These are phyloP conservation scores for Blakeslea trispora DNA, from an alignment of 371 early-diverging fungal species.

Conservation along the genomic window DNA sequence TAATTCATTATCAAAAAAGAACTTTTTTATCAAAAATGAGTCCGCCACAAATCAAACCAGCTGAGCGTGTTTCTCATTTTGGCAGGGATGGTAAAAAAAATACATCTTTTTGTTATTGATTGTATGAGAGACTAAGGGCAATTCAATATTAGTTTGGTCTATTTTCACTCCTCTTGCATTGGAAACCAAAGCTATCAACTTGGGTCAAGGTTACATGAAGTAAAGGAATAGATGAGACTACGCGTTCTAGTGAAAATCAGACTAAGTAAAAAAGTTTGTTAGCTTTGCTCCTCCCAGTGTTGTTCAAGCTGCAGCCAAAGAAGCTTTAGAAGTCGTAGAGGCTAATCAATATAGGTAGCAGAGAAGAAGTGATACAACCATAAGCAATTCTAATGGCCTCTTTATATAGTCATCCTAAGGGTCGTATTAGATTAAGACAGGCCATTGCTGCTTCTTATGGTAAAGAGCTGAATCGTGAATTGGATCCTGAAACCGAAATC, in stretches of 20 bases:
- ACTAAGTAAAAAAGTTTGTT: background rate
- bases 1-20: too few species aligned
- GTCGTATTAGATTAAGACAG: slow-evolving; percentile 78
- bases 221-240: slow-evolving; percentile 22
- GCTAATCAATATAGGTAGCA: slow-evolving; percentile 80
- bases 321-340: slow-evolving; percentile 63
- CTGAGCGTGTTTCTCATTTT: slow-evolving; percentile 44
- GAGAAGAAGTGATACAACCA: background rate
- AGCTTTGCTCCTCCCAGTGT: slow-evolving; percentile 89
- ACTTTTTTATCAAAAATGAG: slow-evolving; percentile 1
- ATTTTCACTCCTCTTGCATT: slow-evolving; percentile 88
- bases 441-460: slow-evolving; percentile 80
- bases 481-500: slow-evolving; percentile 84
- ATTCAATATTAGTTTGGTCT: slow-evolving; percentile 82
- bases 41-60: slow-evolving; percentile 28
- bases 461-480: slow-evolving; percentile 61
- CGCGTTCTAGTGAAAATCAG: too few species aligned
- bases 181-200: slow-evolving; percentile 87
- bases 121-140: background rate
- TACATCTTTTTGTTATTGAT: background rate
- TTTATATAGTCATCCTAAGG: slow-evolving; percentile 67
- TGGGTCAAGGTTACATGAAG: slow-evolving; percentile 93
- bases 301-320: slow-evolving; percentile 79
- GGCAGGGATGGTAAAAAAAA: slow-evolving; percentile 43
- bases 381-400: background rate